phyloP scores from a whole-genome alignment of 768 basidiomycete genomes.

The Boletus pseudo-olivaceus region DNA sequence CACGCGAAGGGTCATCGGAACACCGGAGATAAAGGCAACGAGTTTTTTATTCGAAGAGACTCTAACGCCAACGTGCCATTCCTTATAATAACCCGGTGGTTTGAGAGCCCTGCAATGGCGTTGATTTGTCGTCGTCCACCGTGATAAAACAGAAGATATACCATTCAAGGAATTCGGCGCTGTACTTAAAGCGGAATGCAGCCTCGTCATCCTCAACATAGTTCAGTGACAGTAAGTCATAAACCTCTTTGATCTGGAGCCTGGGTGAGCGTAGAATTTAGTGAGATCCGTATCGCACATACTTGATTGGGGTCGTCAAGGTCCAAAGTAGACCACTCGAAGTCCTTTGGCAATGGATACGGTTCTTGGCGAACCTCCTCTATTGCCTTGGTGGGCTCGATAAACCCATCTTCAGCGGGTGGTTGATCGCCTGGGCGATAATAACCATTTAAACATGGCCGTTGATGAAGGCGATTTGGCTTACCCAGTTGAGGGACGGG shows the following conservation, averaged over 20 bases:
- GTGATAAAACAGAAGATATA: constrained; percentile 28
- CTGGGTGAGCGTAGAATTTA: background rate
- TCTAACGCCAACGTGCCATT: constrained; percentile 96
- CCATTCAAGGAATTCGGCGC: constrained; percentile 92
- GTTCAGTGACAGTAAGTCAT: constrained; percentile 85
- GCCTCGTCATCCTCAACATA: constrained; percentile 98
- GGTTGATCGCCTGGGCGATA: constrained; percentile 52
- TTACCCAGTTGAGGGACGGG: constrained; percentile 88
- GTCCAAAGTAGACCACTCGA: constrained; percentile 86
- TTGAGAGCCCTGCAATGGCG: constrained; percentile 72
- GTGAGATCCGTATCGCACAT: background rate
- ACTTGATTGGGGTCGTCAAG: constrained; percentile 76
- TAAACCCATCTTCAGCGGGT: constrained; percentile 76
- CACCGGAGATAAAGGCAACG: constrained; percentile 94
- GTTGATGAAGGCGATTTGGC: constrained; percentile 1
- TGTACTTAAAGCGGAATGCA: constrained; percentile 95
- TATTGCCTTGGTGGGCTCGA: constrained; percentile 74
- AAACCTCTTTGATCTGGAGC: constrained; percentile 80
- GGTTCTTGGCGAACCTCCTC: constrained; percentile 87
- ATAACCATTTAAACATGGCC: background rate
- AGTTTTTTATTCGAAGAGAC: constrained; percentile 88
- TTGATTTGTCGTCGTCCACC: background rate
- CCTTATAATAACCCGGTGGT: constrained; percentile 87
- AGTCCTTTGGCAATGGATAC: constrained; percentile 85
- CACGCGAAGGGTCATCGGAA: constrained; percentile 84